Evolutionary conservation across 331 rosid genomes (phyloP).

Genomic region (Saraca asoca): DNA sequence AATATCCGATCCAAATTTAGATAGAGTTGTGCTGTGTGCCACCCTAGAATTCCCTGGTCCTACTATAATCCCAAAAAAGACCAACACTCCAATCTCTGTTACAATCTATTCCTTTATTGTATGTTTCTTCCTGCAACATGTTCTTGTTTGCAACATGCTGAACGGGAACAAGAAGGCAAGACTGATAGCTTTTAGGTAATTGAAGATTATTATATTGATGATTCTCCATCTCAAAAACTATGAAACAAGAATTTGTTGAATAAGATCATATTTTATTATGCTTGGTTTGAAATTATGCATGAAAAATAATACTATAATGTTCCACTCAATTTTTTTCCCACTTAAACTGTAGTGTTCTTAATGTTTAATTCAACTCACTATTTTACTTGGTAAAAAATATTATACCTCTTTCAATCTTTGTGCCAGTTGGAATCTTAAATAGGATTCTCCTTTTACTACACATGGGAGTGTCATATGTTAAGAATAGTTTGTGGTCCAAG

Average conservation of each 20-base stretch:
- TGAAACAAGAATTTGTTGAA: background rate
- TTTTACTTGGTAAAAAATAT: background rate
- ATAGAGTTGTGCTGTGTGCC: background rate
- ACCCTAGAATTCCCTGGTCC: slow-evolving; percentile 38
- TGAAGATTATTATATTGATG: background rate
- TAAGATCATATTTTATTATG: background rate
- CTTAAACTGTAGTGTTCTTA: too few relatives aligned
- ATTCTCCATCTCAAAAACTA: background rate
- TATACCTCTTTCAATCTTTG: background rate
- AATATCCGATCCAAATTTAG: slow-evolving; percentile 27
- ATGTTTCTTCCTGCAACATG: background rate
- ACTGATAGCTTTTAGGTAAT: background rate
- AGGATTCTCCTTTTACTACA: slow-evolving; percentile 33
- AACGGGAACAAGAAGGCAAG: background rate
- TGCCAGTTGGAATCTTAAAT: slow-evolving; percentile 11
- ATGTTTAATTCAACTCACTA: background rate
- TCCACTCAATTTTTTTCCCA: background rate
- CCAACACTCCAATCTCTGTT: slow-evolving; percentile 7
- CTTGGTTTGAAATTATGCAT: too few relatives aligned
- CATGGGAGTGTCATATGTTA: slow-evolving; percentile 29
- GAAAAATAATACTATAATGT: too few relatives aligned
- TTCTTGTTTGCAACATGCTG: background rate
- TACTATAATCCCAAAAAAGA: slow-evolving; percentile 30
- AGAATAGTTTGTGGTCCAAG: slow-evolving; percentile 38
- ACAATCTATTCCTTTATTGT: background rate